Evolutionary conservation across 495 filamentous ascomycete species (phyloP), one percentile per base, ranked within the genome.

Genomic region (Podospora comata): DNA sequence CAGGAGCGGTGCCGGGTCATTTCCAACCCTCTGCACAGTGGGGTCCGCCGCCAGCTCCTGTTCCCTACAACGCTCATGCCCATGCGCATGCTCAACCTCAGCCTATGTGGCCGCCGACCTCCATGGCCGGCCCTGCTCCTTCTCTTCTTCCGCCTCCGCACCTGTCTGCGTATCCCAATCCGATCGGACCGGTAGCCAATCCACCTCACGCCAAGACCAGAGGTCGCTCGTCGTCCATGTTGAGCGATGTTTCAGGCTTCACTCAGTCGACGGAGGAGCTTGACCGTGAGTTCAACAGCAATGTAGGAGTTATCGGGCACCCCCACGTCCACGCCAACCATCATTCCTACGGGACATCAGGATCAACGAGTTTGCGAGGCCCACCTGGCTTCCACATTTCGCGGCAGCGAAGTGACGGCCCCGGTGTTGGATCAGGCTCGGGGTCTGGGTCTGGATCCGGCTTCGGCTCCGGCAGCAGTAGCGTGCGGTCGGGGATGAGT

Each of bases 191-290:
- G 18, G 62, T 39, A 66, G 71, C 72, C 19, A 67, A 55, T 71
- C 69, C 73, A 6, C 71, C 64, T 55, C 72, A 67, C 0, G 62
- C 67, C 55, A 80, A 80, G 65, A 76, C 77, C 18, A 76, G 88
- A 28, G 88, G 86, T 26, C 83, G 89, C 39, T 89, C 85, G 11
- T 87, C 86, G 9, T 88, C 86, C 23, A 91, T 91, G 89, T 83
- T 90, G 18, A 89, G 86, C 73, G 83, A 87, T 68, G 79, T 89
- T 54, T 89, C 86, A 26, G 87, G 87, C 58, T 88, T 90, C 73
- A 90, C 89, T 0, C 86, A 89, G 72, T 84, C 80, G 39, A 84
- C 82, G 61, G 80, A 78, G 62, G 80, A 79, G 18, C 79, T 80
- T 18, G 73, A 72, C 16, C 72, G 67, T 7, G 62, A 62, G 13